Evolutionary conservation across 805 yeast genomes (phyloP), one percentile per base, ranked within the genome.

Genomic region (Saccharomycopsis selenospora): DNA sequence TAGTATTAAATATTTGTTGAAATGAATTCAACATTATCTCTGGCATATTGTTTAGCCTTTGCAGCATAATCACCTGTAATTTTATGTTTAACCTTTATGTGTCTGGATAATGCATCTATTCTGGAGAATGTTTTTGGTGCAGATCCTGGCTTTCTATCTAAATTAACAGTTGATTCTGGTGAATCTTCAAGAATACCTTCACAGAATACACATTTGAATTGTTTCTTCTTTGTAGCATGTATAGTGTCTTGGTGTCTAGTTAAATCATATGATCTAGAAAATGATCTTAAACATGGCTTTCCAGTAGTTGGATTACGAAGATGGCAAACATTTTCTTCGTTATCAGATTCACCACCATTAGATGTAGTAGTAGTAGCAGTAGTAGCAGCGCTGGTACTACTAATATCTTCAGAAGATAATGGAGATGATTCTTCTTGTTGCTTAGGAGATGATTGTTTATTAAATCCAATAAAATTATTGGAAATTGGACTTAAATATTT

Each of bases 191-290:
- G 59, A 46, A 59, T 63, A 42, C 77, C 82, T 49, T 85, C 93
- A 67, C 99, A 91, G 41, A 84, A 80, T 57, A 80, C 80, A 65
- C 99, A 91, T 61, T 85, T 80, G 70, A 82, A 93, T 43, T 84
- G 79, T 58, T 85, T 85, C 66, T 91, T 84, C 62, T 82, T 84
- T 43, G 85, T 74, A 1, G 97, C 93, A 64, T 91, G 99, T 47
- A 91, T 90, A 0, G 98, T 93, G 60, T 91, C 95, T 65, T 91
- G 96, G 65, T 91, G 99, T 58, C 99, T 78, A 23, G 90, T 84
- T 60, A 91, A 72, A 68, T 91, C 99, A 62, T 91, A 91, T 17
- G 96, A 95, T 60, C 99, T 77, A 14, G 97, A 88, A 61, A 91
- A 91, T 59, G 80, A 80, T 66, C 85, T 85, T 56, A 74, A 67